Conservation (phyloP, 192 early-diverging fungal species). For the Backusella psychrophila region DNA sequence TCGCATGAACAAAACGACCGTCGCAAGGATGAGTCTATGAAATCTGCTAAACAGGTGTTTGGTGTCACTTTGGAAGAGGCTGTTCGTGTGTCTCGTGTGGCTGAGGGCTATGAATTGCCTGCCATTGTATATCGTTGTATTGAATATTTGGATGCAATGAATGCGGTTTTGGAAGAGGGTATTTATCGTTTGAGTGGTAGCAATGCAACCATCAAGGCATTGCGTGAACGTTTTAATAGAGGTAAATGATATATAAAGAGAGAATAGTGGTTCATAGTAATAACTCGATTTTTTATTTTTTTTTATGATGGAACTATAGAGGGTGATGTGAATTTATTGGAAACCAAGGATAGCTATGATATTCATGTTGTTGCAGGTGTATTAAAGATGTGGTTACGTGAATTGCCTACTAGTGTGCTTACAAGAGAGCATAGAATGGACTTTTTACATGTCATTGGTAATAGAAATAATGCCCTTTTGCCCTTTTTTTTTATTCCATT, state of each 20-base stretch:
- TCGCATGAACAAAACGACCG: conserved; percentile 23
- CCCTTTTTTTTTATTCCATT: not conserved
- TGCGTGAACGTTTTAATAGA: conserved; percentile 81
- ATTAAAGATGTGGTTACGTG: conserved; percentile 89
- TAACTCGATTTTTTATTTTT: not conserved
- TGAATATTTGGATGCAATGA: conserved; percentile 91
- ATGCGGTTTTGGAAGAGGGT: conserved; percentile 90
- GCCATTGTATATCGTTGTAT: conserved; percentile 93
- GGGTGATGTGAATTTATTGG: conserved; percentile 72
- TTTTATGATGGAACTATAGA: conserved; percentile 34
- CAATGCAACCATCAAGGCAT: conserved; percentile 61
- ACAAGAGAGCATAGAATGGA: conserved; percentile 84
- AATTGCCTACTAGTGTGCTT: conserved; percentile 84
- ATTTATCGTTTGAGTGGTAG: conserved; percentile 92
- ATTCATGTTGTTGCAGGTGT: conserved; percentile 93
- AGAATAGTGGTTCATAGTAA: conserved; percentile 27
- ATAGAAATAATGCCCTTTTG: not conserved
- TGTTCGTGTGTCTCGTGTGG: conserved; percentile 65
- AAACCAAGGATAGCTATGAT: conserved; percentile 69
- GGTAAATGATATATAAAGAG: conserved; percentile 12
- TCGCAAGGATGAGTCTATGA: conserved; percentile 4
- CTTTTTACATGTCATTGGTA: conserved; percentile 81
- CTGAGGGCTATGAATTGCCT: conserved; percentile 81
- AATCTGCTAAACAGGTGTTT: conserved; percentile 61
- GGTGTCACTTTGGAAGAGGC: conserved; percentile 82